A percentile compares a stretch with the other conserved stretches of the same genome.
Conservation (phyloP, 1,284 basidiomycete genomes). For the Rhodofomes roseus region DNA sequence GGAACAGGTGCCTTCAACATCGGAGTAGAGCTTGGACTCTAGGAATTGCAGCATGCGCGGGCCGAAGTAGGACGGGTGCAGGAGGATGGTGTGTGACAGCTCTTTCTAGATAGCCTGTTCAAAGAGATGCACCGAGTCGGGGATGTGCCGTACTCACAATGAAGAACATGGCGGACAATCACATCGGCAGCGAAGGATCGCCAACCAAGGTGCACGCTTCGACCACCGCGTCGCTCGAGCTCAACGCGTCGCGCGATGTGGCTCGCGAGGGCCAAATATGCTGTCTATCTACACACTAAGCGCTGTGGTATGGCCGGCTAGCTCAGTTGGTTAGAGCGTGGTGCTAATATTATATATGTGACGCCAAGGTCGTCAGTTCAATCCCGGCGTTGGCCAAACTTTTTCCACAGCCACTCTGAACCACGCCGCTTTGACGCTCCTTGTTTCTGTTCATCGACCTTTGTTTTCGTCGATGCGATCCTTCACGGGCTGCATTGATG, state of each 20-base stretch:
- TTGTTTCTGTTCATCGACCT: not conserved
- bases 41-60: slow-evolving; percentile 93
- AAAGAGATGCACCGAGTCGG: not conserved
- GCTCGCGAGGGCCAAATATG: too few species aligned
- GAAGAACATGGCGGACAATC: slow-evolving; percentile 61
- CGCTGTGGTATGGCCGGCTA: slow-evolving; percentile 2
- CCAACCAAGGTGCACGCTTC: not conserved
- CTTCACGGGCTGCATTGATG: not conserved
- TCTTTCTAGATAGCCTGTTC: slow-evolving; percentile 66
- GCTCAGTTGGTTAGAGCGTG: slow-evolving; percentile 14
- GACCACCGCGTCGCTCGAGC: too few species aligned
- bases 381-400: slow-evolving; percentile 11
- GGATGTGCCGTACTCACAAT: slow-evolving; percentile 47
- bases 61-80: slow-evolving; percentile 98
- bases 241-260: too few species aligned
- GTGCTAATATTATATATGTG: slow-evolving; percentile 5
- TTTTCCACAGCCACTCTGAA: too few species aligned
- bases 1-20: slow-evolving; percentile 97
- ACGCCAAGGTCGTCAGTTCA: slow-evolving; percentile 14
- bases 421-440: not conserved
- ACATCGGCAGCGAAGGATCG: not conserved
- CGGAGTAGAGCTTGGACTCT: slow-evolving; percentile 89
- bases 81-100: slow-evolving; percentile 90
- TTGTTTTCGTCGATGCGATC: not conserved
- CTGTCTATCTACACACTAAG: not conserved